Conservation (phyloP, 176 grass and related monocot genomes). For the Aegilops longissima region DNA sequence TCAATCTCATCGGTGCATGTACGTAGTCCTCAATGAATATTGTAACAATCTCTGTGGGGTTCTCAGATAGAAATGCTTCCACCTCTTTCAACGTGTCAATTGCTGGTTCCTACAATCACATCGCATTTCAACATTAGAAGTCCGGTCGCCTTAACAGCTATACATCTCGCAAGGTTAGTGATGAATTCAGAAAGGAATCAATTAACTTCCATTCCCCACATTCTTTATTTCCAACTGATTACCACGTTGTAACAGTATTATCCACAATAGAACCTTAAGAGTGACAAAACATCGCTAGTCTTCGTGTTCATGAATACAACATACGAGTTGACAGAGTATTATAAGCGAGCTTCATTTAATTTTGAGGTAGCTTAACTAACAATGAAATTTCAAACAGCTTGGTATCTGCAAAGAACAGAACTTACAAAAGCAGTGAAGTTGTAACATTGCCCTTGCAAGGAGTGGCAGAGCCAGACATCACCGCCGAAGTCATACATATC, state of each 20-base stretch:
- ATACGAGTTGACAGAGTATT: not conserved
- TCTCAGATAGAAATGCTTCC: slow-evolving; percentile 80
- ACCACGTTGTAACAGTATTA: not conserved
- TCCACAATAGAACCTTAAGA: not conserved
- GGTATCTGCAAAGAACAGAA: slow-evolving; percentile 1
- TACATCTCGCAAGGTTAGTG: not conserved
- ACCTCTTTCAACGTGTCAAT: slow-evolving; percentile 91
- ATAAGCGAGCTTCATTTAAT: slow-evolving; percentile 4
- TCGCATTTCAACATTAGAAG: slow-evolving; percentile 39
- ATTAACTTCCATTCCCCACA: not conserved
- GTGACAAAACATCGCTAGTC: not conserved
- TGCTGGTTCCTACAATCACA: slow-evolving; percentile 74
- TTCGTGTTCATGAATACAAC: not conserved
- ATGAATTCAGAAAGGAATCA: not conserved
- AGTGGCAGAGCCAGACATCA: slow-evolving; percentile 97
- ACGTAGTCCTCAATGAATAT: slow-evolving; percentile 99
- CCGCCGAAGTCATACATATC: slow-evolving; percentile 93
- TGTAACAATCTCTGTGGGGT: slow-evolving; percentile 87
- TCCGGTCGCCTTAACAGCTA: not conserved
- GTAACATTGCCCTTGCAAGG: slow-evolving; percentile 90
- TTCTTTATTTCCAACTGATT: not conserved
- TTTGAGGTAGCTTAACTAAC: not conserved
- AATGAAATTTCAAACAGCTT: not conserved
- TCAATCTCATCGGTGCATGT: slow-evolving; percentile 69
- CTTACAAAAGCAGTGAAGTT: slow-evolving; percentile 98